These are phyloP conservation scores for Arthrinium phaeospermum DNA, from an alignment of 2,329 filamentous ascomycete species.

Conservation along the genomic window DNA sequence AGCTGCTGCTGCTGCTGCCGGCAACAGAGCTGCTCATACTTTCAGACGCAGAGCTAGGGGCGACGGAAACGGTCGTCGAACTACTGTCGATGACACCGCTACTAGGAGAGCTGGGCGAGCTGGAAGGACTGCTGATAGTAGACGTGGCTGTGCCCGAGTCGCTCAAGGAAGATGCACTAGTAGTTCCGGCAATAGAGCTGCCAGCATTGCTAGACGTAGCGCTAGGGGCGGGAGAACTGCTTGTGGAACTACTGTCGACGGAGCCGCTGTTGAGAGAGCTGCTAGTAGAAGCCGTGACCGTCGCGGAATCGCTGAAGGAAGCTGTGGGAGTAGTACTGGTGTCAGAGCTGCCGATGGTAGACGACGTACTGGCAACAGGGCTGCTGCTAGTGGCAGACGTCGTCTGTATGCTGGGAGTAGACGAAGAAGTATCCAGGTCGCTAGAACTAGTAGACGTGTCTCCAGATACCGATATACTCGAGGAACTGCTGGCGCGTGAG, in stretches of 20 bases:
- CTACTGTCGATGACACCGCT: no score
- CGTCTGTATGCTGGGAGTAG: not conserved
- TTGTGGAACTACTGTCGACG: no score
- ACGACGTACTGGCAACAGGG: not conserved
- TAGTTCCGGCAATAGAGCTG: not conserved
- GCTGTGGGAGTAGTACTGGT: not conserved
- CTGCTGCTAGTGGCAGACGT: not conserved
- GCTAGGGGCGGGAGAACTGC: no score
- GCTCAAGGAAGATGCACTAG: no score
- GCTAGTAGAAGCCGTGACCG: no score
- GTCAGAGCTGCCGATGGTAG: not conserved
- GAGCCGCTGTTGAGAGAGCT: no score
- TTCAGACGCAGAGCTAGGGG: not conserved
- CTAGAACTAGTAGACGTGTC: conserved; percentile 10
- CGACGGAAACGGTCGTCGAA: no score
- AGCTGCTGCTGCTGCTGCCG: not conserved
- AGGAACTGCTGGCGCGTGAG: not conserved
- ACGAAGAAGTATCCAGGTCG: not conserved
- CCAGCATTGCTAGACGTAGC: not conserved
- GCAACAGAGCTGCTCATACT: not conserved
- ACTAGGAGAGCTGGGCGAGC: no score
- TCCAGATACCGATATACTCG: not conserved
- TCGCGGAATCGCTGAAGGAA: no score
- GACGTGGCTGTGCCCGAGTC: not conserved
- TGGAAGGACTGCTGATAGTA: no score